Conservation (phyloP, 2,329 filamentous ascomycete genomes). For the Amesomyces nigricolor region DNA sequence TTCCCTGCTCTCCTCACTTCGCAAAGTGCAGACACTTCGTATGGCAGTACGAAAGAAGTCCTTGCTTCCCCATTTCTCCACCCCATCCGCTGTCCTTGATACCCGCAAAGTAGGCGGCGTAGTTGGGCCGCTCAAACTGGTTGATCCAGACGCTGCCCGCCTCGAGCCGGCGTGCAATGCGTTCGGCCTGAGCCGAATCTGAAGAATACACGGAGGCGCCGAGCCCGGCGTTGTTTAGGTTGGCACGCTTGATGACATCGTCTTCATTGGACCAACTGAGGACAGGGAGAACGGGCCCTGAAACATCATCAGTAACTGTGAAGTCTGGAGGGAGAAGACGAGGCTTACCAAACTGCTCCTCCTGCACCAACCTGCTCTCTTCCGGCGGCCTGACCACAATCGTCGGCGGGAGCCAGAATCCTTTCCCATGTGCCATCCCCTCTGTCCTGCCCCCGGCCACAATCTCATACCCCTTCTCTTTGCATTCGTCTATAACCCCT, state of each 20-base stretch:
- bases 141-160: conserved; percentile 59
- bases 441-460: conserved; percentile 43
- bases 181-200: conserved; percentile 45
- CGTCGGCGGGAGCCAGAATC: conserved; percentile 54
- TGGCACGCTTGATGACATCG: conserved; percentile 53
- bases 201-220: conserved; percentile 54
- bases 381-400: conserved; percentile 54
- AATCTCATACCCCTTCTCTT: conserved; percentile 47
- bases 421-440: conserved; percentile 27
- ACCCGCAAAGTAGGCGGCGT: conserved; percentile 30
- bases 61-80: conserved; percentile 34
- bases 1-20: conserved; percentile 15
- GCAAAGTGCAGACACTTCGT: conserved; percentile 32
- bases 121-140: conserved; percentile 29
- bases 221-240: conserved; percentile 47
- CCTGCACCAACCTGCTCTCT: conserved; percentile 48
- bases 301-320: not conserved
- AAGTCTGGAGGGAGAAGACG: conserved; percentile 21
- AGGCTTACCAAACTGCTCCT: conserved; percentile 52
- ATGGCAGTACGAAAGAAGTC: conserved; percentile 31
- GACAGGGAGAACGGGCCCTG: conserved; percentile 57
- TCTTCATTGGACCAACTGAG: conserved; percentile 56
- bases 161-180: conserved; percentile 49
- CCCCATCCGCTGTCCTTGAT: conserved; percentile 33
- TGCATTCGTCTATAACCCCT: conserved; percentile 50